Evolutionary conservation across 352 stramenopile species (phyloP), one percentile per base, ranked within the genome.

Genomic region (Elongisporangium senticosum): DNA sequence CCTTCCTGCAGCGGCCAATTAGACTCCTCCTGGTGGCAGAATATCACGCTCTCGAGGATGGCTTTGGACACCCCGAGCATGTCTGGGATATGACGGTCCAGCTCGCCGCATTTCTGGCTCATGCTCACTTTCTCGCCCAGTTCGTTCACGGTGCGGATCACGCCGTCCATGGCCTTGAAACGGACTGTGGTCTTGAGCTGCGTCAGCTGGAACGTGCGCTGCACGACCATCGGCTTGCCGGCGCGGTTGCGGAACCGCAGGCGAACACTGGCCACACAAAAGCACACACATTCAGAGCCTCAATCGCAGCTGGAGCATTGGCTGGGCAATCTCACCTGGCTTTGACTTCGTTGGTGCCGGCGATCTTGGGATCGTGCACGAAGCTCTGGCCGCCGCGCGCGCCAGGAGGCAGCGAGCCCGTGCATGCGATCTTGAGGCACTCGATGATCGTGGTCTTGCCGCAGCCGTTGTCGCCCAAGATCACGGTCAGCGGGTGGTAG

Each of bases 381-480:
- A 99, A 98, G 58, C 79, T 93, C 65, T 98, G 97, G 40, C 79
- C 97, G 69, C 65, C 87, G 40, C 74, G 74, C 10, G 84, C 71
- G 1, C 96, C 96, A 0, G 96, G 97, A 4, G 98, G 97, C 0
- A 99, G 63, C 10, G 83, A 77, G 19, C 97, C 98, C 5, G 97
- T 99, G 53, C 90, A 96, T 24, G 93, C 89, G 52, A 98, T 96
- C 74, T 99, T 99, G 33, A 99, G 88, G 68, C 95, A 98, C 84
- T 99, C 98, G 73, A 99, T 99, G 56, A 99, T 98, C 15, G 98
- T 99, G 1, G 98, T 99, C 86, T 99, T 99, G n/a, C 96, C 97
- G 63, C 90, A 98, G 55, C 96, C 95, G 73, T 98, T 99, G 63
- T 95, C 79, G 21, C 95, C 95, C 11, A 98, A 75, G 59, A 99